Evolutionary conservation across 2,329 filamentous ascomycete species (phyloP).

Genomic region (Botrytis fragariae): DNA sequence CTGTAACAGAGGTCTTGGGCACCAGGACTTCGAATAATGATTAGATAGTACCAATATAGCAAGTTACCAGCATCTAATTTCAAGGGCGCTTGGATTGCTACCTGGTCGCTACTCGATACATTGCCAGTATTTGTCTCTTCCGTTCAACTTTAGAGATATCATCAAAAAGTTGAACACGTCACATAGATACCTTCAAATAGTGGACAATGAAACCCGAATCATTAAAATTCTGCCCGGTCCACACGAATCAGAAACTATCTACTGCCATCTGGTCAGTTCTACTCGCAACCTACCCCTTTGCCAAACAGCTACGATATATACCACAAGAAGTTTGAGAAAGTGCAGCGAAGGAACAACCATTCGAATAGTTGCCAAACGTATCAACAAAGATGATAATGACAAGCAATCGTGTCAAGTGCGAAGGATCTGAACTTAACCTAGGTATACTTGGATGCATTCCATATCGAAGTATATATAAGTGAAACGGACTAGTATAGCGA

Average conservation of each 20-base stretch:
- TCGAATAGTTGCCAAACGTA: neutral
- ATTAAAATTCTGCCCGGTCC: neutral
- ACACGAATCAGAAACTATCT: neutral
- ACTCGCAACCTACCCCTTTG: neutral
- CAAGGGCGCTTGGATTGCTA: neutral
- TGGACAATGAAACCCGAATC: neutral
- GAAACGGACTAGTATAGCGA: neutral
- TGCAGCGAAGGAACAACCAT: neutral
- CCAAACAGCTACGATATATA: neutral
- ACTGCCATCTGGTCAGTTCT: neutral
- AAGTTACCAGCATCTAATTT: neutral
- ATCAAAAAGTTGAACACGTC: neutral
- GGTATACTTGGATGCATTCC: neutral
- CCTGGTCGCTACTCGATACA: neutral
- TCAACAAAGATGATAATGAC: neutral
- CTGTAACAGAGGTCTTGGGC: neutral
- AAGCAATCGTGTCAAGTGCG: neutral
- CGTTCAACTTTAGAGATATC: neutral
- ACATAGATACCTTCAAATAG: neutral
- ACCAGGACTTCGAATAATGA: neutral
- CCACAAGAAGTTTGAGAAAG: neutral
- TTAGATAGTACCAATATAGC: neutral
- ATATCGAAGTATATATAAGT: neutral
- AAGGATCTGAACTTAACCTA: neutral
- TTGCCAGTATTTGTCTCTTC: neutral